phyloP scores from a whole-genome alignment of 768 basidiomycete genomes.

The Xerocomus potaroensis region DNA sequence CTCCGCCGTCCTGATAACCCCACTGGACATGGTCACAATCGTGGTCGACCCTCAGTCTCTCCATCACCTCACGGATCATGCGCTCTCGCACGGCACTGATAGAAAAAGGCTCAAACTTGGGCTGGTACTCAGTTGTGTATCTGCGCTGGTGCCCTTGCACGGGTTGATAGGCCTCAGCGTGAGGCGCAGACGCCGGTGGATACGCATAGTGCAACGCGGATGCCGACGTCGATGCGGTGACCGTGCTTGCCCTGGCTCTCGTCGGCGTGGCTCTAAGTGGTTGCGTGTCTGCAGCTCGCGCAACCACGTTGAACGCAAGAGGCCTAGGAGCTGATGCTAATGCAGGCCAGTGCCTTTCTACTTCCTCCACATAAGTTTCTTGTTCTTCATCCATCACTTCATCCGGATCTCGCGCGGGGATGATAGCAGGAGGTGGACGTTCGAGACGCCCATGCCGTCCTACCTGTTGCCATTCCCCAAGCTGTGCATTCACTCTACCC shows the following conservation, averaged over 20 bases:
- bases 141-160: too few species aligned
- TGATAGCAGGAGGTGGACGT: neutral
- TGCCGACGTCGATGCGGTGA: neutral
- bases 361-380: too few species aligned
- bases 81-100: neutral
- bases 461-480: conserved; percentile 32
- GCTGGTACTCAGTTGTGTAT: too few species aligned
- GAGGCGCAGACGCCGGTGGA: neutral
- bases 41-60: conserved; percentile 47
- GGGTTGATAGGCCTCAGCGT: too few species aligned
- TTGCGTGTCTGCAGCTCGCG: too few species aligned
- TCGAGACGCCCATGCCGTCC: conserved; percentile 17
- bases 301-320: too few species aligned
- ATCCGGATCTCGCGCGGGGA: neutral
- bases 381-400: too few species aligned
- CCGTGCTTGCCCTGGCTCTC: neutral
- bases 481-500: conserved; percentile 32
- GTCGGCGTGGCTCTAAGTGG: too few species aligned
- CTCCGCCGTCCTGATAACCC: conserved; percentile 41
- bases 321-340: neutral
- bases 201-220: too few species aligned
- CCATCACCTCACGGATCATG: conserved; percentile 32
- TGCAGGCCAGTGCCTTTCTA: neutral
- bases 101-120: too few species aligned
- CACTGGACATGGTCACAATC: conserved; percentile 46